A percentile compares a stretch with the other conserved stretches of the same genome.
Conservation (phyloP, 352 stramenopile genomes). For the Thalassiosira pacifica region DNA sequence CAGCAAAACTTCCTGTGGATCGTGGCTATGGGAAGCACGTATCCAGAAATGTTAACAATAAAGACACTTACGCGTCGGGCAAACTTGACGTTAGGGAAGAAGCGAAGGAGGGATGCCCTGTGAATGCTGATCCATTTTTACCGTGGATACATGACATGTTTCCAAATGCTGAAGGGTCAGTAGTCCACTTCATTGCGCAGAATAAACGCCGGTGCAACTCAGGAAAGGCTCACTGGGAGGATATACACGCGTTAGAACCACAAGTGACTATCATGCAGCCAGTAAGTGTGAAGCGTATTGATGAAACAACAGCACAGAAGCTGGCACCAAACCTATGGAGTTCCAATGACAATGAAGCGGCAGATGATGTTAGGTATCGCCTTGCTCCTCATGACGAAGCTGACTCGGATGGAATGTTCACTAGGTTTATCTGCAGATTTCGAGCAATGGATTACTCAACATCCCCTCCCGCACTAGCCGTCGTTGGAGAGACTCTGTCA, state of each 20-base stretch:
- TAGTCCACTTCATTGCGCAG: slow-evolving; percentile 79
- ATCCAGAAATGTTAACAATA: slow-evolving; percentile 68
- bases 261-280: slow-evolving; percentile 83
- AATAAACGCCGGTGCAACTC: slow-evolving; percentile 84
- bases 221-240: slow-evolving; percentile 58
- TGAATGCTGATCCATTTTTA: slow-evolving; percentile 79
- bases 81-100: slow-evolving; percentile 50
- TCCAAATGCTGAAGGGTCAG: slow-evolving; percentile 45
- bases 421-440: slow-evolving; percentile 81
- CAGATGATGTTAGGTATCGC: slow-evolving; percentile 53
- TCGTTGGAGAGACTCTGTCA: slow-evolving; percentile 59
- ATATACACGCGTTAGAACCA: slow-evolving; percentile 74
- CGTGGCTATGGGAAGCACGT: slow-evolving; percentile 51
- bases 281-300: slow-evolving; percentile 62
- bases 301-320: slow-evolving; percentile 40
- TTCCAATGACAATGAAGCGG: slow-evolving; percentile 6
- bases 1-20: slow-evolving; percentile 69
- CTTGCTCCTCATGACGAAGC: slow-evolving; percentile 64
- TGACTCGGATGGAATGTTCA: slow-evolving; percentile 65
- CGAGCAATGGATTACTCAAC: slow-evolving; percentile 53
- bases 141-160: slow-evolving; percentile 85
- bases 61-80: slow-evolving; percentile 45
- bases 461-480: slow-evolving; percentile 39
- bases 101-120: slow-evolving; percentile 73
- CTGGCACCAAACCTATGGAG: slow-evolving; percentile 58